Evolutionary conservation across 1,284 basidiomycete genomes (phyloP), one percentile per base, ranked within the genome.

Genomic region (Moesziomyces sp.): DNA sequence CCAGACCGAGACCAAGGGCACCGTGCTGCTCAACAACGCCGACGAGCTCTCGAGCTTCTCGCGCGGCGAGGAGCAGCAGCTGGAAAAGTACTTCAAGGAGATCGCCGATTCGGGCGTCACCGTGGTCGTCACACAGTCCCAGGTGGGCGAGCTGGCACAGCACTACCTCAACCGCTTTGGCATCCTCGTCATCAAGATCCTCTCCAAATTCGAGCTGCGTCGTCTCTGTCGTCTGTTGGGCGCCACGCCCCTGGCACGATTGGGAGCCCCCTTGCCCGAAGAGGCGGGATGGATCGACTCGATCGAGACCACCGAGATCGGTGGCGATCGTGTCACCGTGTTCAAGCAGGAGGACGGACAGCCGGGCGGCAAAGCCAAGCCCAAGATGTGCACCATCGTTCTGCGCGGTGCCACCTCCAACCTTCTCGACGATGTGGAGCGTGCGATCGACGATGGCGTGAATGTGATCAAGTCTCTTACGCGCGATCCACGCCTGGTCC

Each of bases 1-100:
- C 16, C 97, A 99, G 86, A 98, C 97, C 23, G 97, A 99, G 86
- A 99, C 97, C 23, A 99, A 99, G 86, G 97, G 97, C 50, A 99
- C 97, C 3, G 97, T 99, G 2, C 88, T 99, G 49, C 89, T 99
- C 79, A 94, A 96, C 85, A 98, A 90, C 85, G 94, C 95, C 6
- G 91, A 97, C 62, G 96, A 99, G 85, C 92, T 99, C 89, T 88
- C 64, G 45, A 97, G 72, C 86, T 99, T 99, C 83, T 93, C 94
- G 4, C 88, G 89, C 23, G 97, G 94, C 38, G 97, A 99, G 86
- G 97, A 99, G 93, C 85, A 74, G 46, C 77, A 81, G 65, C 73
- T 84, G 19, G 81, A 83, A 58, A 74, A 74, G 52, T 78, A 78
- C 66, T 69, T 99, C 87, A 91, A 94, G 87, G 96, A 99, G 86